Evolutionary conservation across 257 asterid species (phyloP).

Genomic region (Solanum sejunctum): DNA sequence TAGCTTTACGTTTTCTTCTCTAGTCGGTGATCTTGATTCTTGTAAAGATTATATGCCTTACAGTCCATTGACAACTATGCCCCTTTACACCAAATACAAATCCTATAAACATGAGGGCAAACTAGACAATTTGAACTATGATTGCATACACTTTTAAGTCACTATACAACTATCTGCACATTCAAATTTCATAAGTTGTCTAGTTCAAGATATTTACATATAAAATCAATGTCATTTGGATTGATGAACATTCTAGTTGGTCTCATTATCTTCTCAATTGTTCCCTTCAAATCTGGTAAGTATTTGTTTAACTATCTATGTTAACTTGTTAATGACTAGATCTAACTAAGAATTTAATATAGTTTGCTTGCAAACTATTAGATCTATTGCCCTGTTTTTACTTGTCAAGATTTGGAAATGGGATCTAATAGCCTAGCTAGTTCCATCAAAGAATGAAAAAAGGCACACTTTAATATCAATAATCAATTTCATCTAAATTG

Average conservation of each 20-base stretch:
- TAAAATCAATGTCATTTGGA: constrained; percentile 1
- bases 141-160: neutral
- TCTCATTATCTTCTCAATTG: constrained; percentile 19
- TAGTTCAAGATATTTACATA: neutral
- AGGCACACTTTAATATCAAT: neutral
- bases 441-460: neutral
- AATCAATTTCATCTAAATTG: neutral
- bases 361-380: neutral
- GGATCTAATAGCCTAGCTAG: neutral
- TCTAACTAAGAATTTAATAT: neutral
- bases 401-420: neutral
- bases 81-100: neutral
- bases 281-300: constrained; percentile 29
- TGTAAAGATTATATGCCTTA: neutral
- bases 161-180: neutral
- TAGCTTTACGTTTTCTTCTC: constrained; percentile 7
- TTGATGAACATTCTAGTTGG: constrained; percentile 19
- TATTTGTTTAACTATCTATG: neutral
- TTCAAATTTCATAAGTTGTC: neutral
- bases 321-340: neutral
- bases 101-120: neutral
- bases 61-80: neutral
- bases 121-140: neutral
- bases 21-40: constrained; percentile 1
- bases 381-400: neutral